Conservation (phyloP, 2,329 filamentous ascomycete genomes). For the Colletotrichum sojae region DNA sequence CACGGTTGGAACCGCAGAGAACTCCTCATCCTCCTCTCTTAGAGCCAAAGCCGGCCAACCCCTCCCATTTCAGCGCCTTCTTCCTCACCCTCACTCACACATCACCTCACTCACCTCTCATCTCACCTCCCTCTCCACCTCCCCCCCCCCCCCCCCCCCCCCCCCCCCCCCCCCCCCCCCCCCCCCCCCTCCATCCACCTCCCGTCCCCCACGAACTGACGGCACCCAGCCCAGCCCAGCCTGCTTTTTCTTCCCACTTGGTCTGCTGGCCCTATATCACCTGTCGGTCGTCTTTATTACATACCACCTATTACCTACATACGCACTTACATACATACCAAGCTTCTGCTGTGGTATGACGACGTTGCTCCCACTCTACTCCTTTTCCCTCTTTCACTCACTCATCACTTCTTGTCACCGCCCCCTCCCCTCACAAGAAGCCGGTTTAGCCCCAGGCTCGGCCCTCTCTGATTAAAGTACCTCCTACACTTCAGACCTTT, state of each 20-base stretch:
- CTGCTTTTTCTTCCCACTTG: constrained; percentile 13
- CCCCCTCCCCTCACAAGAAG: constrained; percentile 28
- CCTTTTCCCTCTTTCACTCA: constrained; percentile 27
- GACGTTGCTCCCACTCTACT: constrained; percentile 38
- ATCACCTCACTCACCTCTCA: neutral
- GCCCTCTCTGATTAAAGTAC: constrained; percentile 27
- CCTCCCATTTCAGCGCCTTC: constrained; percentile 35
- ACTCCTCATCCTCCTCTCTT: neutral
- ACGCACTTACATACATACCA: constrained; percentile 31
- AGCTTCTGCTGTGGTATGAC: constrained; percentile 39
- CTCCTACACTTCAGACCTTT: constrained; percentile 8
- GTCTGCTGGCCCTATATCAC: constrained; percentile 36
- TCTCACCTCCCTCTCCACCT: neutral
- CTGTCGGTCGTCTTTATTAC: constrained; percentile 36
- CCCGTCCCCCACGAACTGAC: constrained; percentile 28
- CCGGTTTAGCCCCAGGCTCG: constrained; percentile 26
- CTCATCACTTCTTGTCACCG: constrained; percentile 19
- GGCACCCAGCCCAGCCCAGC: constrained; percentile 15
- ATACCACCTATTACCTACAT: constrained; percentile 32
- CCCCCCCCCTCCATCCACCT: constrained; percentile 14
- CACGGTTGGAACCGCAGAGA: constrained; percentile 32
- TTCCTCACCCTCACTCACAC: constrained; percentile 1
- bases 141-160: constrained; percentile 5
- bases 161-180: constrained; percentile 4
- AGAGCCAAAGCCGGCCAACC: constrained; percentile 26